Percentiles rank a stretch among this genome's conserved stretches.
Conservation (phyloP, 495 filamentous ascomycete species). For the Podospora anserina region DNA sequence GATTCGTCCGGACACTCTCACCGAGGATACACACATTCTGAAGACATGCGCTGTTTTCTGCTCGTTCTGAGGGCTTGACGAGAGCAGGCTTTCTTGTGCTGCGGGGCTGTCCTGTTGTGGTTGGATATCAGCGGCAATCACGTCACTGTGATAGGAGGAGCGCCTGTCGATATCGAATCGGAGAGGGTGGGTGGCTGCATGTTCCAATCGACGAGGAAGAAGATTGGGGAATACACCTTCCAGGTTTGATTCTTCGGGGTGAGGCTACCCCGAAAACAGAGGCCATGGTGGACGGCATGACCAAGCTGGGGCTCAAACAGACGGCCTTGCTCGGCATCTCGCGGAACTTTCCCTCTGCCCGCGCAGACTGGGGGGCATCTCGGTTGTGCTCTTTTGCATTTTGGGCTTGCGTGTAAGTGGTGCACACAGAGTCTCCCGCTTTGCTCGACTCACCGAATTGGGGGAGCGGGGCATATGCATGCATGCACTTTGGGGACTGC, state of each 20-base stretch:
- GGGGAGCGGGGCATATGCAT: constrained; percentile 1
- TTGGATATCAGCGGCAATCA: background rate
- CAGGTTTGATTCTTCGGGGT: background rate
- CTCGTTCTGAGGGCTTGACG: background rate
- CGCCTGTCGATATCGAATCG: background rate
- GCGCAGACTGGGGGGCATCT: background rate
- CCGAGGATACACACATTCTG: background rate
- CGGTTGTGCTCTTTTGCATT: constrained; percentile 1
- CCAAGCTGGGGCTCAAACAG: background rate
- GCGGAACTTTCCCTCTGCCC: background rate
- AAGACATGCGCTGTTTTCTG: background rate
- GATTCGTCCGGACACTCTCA: background rate
- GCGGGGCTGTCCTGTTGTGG: background rate
- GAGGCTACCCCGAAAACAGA: constrained; percentile 2
- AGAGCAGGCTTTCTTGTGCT: background rate
- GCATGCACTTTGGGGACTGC: background rate
- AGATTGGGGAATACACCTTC: background rate
- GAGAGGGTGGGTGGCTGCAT: background rate
- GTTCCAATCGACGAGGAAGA: background rate
- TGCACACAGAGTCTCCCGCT: background rate
- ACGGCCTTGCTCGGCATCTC: background rate
- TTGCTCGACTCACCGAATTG: background rate
- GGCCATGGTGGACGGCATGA: background rate
- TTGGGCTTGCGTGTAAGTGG: background rate
- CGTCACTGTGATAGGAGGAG: background rate